Base-by-base conservation (phyloP, 2,329 filamentous ascomycete species). In the Pseudophaeomoniella oleicola region DNA sequence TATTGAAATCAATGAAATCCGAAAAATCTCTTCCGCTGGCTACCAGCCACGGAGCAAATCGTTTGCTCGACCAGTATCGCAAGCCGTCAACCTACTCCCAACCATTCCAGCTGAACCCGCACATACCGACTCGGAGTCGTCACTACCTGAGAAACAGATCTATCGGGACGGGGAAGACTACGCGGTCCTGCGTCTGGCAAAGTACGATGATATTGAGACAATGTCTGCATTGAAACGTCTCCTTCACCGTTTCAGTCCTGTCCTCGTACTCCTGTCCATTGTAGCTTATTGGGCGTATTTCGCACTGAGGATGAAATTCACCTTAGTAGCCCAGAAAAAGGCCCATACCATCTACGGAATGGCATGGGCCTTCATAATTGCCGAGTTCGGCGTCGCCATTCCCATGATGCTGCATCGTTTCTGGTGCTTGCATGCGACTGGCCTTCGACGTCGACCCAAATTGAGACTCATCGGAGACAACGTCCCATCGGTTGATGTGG, bases 401-500 rank as follows among this genome's bases (percentile, higher is more conserved):
- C 41, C 43, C 12, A 39, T 43, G 37, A 22, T 43, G 33, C 31
- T 43, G 14, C 39, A 45, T 15, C 37, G 37, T 18, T 32, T 43
- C 9, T 41, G 39, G 36, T 38, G 37, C 11, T 41, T 35, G 38
- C 30, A 32, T 15, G 30, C 30, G 9, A 13, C 16, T 13, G 9
- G 30, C 14, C 10, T 10, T 9, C 34, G 44, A 16, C 38, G 37
- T 15, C 32, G 44, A 16, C 40, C 42, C 13, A 43, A 39, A 34
- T 35, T 44, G 5, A 37, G 46, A 16, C 38, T 49, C 16, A 33
- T 46, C 18, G 49, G 48, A 5, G 58, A 66, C 13, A 58, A 66
- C 4, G 66, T 67, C 1, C 71, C 71, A 1, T 64, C 64, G 2
- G 66, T 75, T 16, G 71, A 75, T 44, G 59, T 70, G 2, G 65